These are phyloP conservation scores for Penicillium capsulatum DNA, from an alignment of 2,329 filamentous ascomycete species.

Conservation along the genomic window DNA sequence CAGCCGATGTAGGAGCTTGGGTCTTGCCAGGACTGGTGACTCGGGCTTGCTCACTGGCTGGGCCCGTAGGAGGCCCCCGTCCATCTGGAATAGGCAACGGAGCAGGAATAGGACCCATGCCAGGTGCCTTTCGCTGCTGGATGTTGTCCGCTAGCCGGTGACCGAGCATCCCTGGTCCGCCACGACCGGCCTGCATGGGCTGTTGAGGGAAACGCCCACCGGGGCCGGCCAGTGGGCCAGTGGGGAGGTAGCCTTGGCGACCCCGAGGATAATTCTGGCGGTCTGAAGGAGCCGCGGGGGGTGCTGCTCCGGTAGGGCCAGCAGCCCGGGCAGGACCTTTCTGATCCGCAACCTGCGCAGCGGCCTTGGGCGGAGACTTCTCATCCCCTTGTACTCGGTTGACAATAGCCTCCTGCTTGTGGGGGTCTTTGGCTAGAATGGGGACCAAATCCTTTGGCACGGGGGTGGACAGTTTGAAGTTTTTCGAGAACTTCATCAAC, in stretches of 20 bases:
- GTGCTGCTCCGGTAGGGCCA: constrained; percentile 40
- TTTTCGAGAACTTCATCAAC: constrained; percentile 88
- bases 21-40: constrained; percentile 43
- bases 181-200: constrained; percentile 39
- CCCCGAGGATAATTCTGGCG: constrained; percentile 47
- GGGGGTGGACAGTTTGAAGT: constrained; percentile 89
- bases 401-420: constrained; percentile 88
- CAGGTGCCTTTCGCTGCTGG: constrained; percentile 48
- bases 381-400: constrained; percentile 73
- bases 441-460: constrained; percentile 88
- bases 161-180: constrained; percentile 45
- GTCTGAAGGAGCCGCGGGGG: constrained; percentile 41
- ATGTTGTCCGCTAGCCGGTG: constrained; percentile 51
- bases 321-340: constrained; percentile 49
- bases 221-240: constrained; percentile 44
- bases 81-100: constrained; percentile 60
- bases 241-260: constrained; percentile 46
- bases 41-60: constrained; percentile 55
- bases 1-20: constrained; percentile 52
- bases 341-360: constrained; percentile 46
- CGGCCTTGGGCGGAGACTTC: constrained; percentile 46
- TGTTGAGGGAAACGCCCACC: constrained; percentile 43
- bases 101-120: constrained; percentile 45
- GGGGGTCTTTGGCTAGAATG: constrained; percentile 94
- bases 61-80: constrained; percentile 70